Conservation (phyloP, 257 asterid genomes). For the Solanum ahanhuiri region DNA sequence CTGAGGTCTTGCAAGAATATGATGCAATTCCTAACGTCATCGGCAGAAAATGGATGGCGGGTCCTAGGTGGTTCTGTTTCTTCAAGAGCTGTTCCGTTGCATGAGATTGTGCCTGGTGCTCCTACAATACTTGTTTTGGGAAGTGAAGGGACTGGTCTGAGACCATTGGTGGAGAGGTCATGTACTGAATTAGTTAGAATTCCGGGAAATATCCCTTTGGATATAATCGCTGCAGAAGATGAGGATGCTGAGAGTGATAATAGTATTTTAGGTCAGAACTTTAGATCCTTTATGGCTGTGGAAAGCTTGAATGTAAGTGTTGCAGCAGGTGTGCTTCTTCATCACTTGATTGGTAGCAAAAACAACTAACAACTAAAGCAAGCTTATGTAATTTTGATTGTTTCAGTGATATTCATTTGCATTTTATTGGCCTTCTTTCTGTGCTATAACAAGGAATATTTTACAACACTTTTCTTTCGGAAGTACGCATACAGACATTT, state of each 20-base stretch:
- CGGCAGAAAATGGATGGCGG: slow-evolving; percentile 74
- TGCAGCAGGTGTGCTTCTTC: slow-evolving; percentile 92
- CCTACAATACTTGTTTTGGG: slow-evolving; percentile 86
- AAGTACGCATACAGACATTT: neutral
- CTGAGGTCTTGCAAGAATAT: slow-evolving; percentile 83
- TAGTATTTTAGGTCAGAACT: slow-evolving; percentile 30
- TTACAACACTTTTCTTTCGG: neutral
- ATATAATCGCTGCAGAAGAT: slow-evolving; percentile 33
- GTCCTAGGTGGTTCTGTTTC: slow-evolving; percentile 85
- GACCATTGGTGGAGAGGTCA: slow-evolving; percentile 93
- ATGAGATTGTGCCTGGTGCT: slow-evolving; percentile 44
- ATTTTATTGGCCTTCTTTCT: neutral
- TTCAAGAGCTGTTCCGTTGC: slow-evolving; percentile 53
- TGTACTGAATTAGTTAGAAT: slow-evolving; percentile 66
- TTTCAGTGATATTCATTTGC: neutral
- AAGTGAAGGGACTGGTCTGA: slow-evolving; percentile 87
- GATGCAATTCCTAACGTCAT: slow-evolving; percentile 92
- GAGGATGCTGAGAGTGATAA: slow-evolving; percentile 35
- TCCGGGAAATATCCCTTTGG: slow-evolving; percentile 50
- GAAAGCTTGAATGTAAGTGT: slow-evolving; percentile 95
- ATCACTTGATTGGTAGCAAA: slow-evolving; percentile 50
- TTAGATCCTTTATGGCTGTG: slow-evolving; percentile 69
- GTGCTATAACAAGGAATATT: neutral
- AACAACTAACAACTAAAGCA: slow-evolving; percentile 5
- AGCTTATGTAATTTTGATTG: slow-evolving; percentile 2